Base-by-base conservation (phyloP, 345 rosid genomes). In the Adansonia digitata region DNA sequence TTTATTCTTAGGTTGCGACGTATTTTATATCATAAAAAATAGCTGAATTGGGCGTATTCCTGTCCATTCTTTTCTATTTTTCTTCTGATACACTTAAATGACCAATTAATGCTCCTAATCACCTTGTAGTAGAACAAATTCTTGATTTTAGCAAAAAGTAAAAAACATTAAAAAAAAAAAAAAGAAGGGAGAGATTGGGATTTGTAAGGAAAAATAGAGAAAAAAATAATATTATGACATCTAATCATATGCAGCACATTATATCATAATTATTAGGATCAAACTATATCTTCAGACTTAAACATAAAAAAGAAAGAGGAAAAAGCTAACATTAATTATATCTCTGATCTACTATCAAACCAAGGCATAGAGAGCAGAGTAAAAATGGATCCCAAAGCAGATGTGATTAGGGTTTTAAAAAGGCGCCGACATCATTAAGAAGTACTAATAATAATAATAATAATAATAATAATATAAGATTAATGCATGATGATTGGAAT, bases 331-430 rank as follows among this genome's bases (percentile, higher is more conserved):
- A 57, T 11, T 57, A 57, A 57, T 39, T 39, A 39, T 14, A 31
- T 14, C n/a, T 29, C 13, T 9, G 18, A 17, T 62, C 43, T 18
- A 34, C 26, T 8, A 66, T 42, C 10, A 40, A 22, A 65, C 31
- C 37, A 43, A 67, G 53, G 53, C 53, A 26, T 3, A 8, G 53
- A 43, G 62, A 15, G 14, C 7, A n/a, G 35, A 67, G 53, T 7
- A 24, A 27, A 67, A 67, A 43, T 45, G 51, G 53, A 67, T 67
- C 71, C 71, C 71, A 43, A 67, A 39, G 69, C 69, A 37, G 17
- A 3, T 15, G n/a, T 3, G 4, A 40, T 24, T 66, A 13, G 51
- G 34, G 51, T 42, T 27, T 59, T 13, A 11, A 39, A 15, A 8
- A 37, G 27, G 53, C 24, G 37, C 20, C 55, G 29, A 70, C 61